Conservation (phyloP, 208 protist genomes). For the Leishmania major region DNA sequence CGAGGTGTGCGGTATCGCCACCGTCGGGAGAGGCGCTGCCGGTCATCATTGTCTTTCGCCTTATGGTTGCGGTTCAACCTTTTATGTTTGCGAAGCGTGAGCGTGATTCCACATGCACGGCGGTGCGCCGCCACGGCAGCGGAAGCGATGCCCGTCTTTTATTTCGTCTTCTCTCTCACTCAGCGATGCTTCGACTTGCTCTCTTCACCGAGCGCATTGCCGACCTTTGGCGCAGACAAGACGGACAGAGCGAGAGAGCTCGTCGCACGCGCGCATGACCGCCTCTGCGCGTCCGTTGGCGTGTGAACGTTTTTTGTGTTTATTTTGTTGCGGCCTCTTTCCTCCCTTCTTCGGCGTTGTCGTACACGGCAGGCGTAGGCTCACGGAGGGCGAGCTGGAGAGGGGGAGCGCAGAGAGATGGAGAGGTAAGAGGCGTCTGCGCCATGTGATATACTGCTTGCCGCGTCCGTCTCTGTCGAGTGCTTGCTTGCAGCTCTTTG, state of each 20-base stretch:
- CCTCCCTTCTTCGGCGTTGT: not conserved
- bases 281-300: not conserved
- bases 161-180: not conserved
- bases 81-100: not conserved
- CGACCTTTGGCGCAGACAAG: not conserved
- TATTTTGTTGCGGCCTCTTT: not conserved
- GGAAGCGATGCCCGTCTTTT: not conserved
- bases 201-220: not conserved
- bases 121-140: not conserved
- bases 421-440: not conserved
- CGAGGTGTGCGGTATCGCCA: not conserved
- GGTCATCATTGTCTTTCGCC: not conserved
- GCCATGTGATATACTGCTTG: not conserved
- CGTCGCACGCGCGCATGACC: not conserved
- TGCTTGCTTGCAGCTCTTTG: not conserved
- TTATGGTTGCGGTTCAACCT: not conserved
- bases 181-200: not conserved
- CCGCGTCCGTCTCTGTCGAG: not conserved
- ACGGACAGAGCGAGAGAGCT: not conserved
- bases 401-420: not conserved
- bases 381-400: not conserved
- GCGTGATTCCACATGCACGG: not conserved
- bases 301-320: not conserved
- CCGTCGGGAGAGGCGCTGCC: not conserved
- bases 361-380: not conserved